Base-by-base conservation (phyloP, 495 filamentous ascomycete genomes). In the Aspergillus affinis region DNA sequence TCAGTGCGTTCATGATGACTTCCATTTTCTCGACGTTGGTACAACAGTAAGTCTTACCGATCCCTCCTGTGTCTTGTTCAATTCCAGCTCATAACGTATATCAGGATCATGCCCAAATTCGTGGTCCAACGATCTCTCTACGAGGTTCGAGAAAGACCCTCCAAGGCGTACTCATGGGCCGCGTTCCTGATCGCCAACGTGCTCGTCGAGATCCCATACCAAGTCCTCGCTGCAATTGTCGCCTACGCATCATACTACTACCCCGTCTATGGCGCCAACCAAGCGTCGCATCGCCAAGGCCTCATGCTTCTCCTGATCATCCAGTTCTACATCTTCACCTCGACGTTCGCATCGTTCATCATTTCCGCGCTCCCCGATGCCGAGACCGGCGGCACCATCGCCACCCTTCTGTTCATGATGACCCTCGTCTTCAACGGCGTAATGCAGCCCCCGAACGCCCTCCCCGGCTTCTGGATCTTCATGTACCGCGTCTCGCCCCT, bases 1-100 rank as follows among this genome's bases (percentile, higher is more conserved):
- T 94, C 69, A 81, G 86, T 67, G 86, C 93, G 65, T 95, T 96
- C 77, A 86, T 93, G 78, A 74, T 96, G 12, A 79, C 89, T 51
- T 90, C 85, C 7, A 83, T 96, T 53, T 89, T 93, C 70, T 85
- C 84, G 52, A 86, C 88, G 51, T 78, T 92, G 44, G 84, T 88
- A n/a, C 74, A 76, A 62, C 74, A 76, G 73, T 75, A 61, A 61
- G 73, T 70, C 18, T 7, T 32, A 19, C 6, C 1, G 30, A 6
- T 32, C 26, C 48, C 20, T 26, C 36, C 13, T 30, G 13, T 46
- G 18, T 45, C 36, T 32, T 1, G 26, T 29, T 29, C 51, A 50
- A 8, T 13, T 49, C 17, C 15, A 29, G 51, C 32, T 27, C 45
- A 61, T 36, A 10, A 12, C 51, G 23, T 70, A 75, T 54, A 80